These are phyloP conservation scores for Mucor circinelloides DNA, from an alignment of 371 early-diverging fungal species.

Conservation along the genomic window DNA sequence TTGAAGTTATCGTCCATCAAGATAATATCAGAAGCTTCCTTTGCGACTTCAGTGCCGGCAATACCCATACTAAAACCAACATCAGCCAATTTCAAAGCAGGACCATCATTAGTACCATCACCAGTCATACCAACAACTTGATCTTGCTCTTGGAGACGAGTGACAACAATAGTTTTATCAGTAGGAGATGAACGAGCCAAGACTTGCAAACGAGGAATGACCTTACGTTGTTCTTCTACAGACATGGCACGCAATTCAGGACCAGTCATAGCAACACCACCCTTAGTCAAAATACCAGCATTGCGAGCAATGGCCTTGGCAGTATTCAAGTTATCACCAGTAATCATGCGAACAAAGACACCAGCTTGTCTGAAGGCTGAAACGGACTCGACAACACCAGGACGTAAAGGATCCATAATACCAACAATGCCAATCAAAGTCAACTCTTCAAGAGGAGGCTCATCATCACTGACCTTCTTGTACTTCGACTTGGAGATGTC, in stretches of 20 bases:
- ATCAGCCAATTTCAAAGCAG: conserved; percentile 94
- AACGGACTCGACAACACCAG: conserved; percentile 86
- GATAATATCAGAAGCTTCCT: conserved; percentile 94
- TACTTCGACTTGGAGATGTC: conserved; percentile 47
- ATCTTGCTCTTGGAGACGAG: conserved; percentile 79
- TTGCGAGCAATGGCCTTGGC: conserved; percentile 89
- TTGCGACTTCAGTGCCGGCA: conserved; percentile 96
- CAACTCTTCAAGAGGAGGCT: conserved; percentile 65
- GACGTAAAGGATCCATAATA: conserved; percentile 92
- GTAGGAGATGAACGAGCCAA: conserved; percentile 91
- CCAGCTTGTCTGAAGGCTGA: conserved; percentile 84
- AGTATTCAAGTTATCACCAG: conserved; percentile 93
- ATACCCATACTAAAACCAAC: conserved; percentile 98
- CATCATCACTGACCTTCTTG: conserved; percentile 39
- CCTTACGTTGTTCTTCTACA: conserved; percentile 74
- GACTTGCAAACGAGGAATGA: conserved; percentile 87
- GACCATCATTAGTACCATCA: conserved; percentile 98
- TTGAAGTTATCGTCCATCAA: conserved; percentile 96
- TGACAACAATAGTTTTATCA: conserved; percentile 93
- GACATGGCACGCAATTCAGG: conserved; percentile 82
- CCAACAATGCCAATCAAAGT: conserved; percentile 84
- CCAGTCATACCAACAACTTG: conserved; percentile 97
- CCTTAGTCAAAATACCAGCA: conserved; percentile 85
- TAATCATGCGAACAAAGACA: conserved; percentile 95
- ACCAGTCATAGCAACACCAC: conserved; percentile 87